Base-by-base conservation (phyloP, 306 rosid species). In the Quercus robur region DNA sequence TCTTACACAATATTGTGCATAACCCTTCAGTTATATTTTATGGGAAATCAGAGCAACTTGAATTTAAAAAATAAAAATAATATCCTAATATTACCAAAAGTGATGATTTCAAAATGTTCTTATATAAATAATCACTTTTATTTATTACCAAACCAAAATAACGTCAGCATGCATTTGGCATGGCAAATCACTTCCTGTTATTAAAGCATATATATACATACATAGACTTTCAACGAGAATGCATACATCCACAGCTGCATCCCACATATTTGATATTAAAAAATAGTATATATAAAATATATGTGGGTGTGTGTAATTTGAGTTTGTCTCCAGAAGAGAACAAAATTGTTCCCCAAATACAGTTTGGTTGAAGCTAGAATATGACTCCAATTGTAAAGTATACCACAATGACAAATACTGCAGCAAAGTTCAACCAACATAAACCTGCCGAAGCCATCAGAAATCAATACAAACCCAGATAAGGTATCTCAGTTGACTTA, bases 401-500 rank as follows among this genome's bases (percentile, higher is more conserved):
- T 9, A 11, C 1, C 28, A 33, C 25, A 49, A 19, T 35, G 17
- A 67, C 17, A 14, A 67, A 35, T 67, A 67, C 38, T 67, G 51
- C 72, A 35, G 49, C 52, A 7, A 73, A 52, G 44, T 52, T 84
- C 28, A 75, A 75, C 57, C 38, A 63, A 72, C 9, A 74, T 68
- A 57, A 46, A 2, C 15, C 70, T 70, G 73, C 70, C 11, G 26
- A 74, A 80, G 70, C 64, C 49, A 71, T 74, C 25, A 64, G 54
- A n/a, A 69, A 80, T 26, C 23, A 77, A 13, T 23, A 28, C 49
- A 58, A 74, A 28, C 58, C 31, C 6, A 59, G 33, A 77, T 56
- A 56, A 46, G 54, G 80, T 69, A 79, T 71, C 91, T 87, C 85
- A 89, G 90, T 78, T 82, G 92, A 75, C 72, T 90, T 75, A 89